phyloP scores from a whole-genome alignment of 345 rosid species.

The Heritiera littoralis region DNA sequence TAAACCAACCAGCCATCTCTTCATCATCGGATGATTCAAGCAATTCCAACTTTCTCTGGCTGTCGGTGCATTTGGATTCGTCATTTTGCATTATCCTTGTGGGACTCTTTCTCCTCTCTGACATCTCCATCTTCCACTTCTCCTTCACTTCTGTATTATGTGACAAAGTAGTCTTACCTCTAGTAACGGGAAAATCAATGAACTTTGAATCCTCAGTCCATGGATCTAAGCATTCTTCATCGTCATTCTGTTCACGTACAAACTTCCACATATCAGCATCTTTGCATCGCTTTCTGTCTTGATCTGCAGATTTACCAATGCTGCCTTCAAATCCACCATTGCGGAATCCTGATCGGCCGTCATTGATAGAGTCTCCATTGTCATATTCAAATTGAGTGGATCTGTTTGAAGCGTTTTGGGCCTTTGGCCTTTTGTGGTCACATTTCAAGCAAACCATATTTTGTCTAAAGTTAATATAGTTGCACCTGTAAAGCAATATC shows the following conservation, averaged over 20 bases:
- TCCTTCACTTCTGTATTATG: conserved; percentile 41
- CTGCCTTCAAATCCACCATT: not conserved
- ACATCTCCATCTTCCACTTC: conserved; percentile 59
- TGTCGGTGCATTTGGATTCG: conserved; percentile 19
- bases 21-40: conserved; percentile 50
- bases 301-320: not conserved
- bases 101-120: conserved; percentile 22
- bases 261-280: conserved; percentile 50
- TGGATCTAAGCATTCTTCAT: conserved; percentile 18
- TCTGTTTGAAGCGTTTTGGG: conserved; percentile 31
- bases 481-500: conserved; percentile 49
- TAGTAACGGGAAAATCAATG: conserved; percentile 56
- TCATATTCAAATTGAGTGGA: conserved; percentile 19
- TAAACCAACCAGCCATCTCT: conserved; percentile 78
- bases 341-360: not conserved
- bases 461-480: conserved; percentile 78
- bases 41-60: conserved; percentile 33
- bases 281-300: conserved; percentile 21
- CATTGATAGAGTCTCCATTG: conserved; percentile 4
- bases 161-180: conserved; percentile 61
- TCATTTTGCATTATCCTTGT: conserved; percentile 26
- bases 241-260: conserved; percentile 42
- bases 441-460: conserved; percentile 84
- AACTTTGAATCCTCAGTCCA: conserved; percentile 30
- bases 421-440: conserved; percentile 71